These are phyloP conservation scores for Cytospora schulzeri DNA, from an alignment of 2,329 filamentous ascomycete species.

Conservation along the genomic window DNA sequence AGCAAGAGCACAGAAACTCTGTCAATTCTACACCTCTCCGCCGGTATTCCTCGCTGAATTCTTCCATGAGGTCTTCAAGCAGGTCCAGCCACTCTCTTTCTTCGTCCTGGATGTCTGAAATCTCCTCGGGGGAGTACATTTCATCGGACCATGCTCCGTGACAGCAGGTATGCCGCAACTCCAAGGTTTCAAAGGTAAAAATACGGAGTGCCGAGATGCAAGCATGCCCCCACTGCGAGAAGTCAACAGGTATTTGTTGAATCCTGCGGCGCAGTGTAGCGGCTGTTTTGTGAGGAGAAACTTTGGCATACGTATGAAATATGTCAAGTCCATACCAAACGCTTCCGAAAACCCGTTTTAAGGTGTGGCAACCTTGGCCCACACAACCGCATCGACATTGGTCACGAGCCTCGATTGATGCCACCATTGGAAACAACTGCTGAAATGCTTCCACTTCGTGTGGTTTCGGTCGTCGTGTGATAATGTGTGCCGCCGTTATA, in stretches of 20 bases:
- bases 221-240: background rate
- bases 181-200: background rate
- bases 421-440: background rate
- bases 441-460: background rate
- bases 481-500: background rate
- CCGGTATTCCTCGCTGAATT: background rate
- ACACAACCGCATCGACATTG: background rate
- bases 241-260: background rate
- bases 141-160: too few relatives aligned
- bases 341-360: too few relatives aligned
- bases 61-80: background rate
- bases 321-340: background rate
- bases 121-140: background rate
- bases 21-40: background rate
- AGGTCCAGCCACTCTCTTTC: background rate
- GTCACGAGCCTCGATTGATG: background rate
- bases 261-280: background rate
- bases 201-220: background rate
- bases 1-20: background rate
- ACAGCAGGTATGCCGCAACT: background rate
- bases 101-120: background rate
- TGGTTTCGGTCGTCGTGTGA: background rate
- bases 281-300: too few relatives aligned
- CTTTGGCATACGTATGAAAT: too few relatives aligned
- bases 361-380: background rate